phyloP scores from a whole-genome alignment of 768 basidiomycete species.

The Lentinula guzmanii region DNA sequence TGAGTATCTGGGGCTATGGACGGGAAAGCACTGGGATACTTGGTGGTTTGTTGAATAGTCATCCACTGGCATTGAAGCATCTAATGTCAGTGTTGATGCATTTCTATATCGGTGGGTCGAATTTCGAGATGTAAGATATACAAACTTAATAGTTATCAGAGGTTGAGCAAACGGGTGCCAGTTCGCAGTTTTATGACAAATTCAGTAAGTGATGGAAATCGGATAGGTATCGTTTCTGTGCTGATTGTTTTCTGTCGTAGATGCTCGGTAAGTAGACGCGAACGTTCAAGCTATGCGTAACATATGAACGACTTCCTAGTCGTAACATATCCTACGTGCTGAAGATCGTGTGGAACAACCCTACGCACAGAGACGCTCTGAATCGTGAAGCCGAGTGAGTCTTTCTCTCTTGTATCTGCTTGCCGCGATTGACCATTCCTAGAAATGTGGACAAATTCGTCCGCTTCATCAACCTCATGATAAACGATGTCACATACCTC shows the following conservation, averaged over 20 bases:
- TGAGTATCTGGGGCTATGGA: slow-evolving; percentile 63
- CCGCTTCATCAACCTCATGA: slow-evolving; percentile 94
- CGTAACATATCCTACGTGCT: slow-evolving; percentile 85
- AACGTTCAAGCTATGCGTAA: background rate
- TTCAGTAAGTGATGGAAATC: slow-evolving; percentile 59
- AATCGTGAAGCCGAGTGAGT: slow-evolving; percentile 71
- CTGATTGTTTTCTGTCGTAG: slow-evolving; percentile 20
- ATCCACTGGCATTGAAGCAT: slow-evolving; percentile 80
- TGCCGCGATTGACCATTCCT: background rate
- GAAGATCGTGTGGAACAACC: slow-evolving; percentile 89
- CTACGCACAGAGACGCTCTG: slow-evolving; percentile 81
- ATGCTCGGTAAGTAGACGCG: slow-evolving; percentile 39
- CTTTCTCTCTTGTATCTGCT: background rate
- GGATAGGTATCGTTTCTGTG: slow-evolving; percentile 3
- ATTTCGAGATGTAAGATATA: background rate
- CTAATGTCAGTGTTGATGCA: slow-evolving; percentile 88
- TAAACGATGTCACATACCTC: slow-evolving; percentile 98
- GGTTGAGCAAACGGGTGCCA: slow-evolving; percentile 95
- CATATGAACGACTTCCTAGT: slow-evolving; percentile 29
- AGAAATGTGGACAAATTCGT: slow-evolving; percentile 93
- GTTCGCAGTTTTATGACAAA: slow-evolving; percentile 98
- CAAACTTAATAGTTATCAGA: slow-evolving; percentile 40
- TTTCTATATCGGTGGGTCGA: slow-evolving; percentile 82
- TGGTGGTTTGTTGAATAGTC: slow-evolving; percentile 75
- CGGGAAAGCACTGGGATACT: slow-evolving; percentile 67